A percentile compares a stretch with the other conserved stretches of the same genome.
phyloP scores from a whole-genome alignment of 2,329 filamentous ascomycete species.

The Cyclaneusma minus region DNA sequence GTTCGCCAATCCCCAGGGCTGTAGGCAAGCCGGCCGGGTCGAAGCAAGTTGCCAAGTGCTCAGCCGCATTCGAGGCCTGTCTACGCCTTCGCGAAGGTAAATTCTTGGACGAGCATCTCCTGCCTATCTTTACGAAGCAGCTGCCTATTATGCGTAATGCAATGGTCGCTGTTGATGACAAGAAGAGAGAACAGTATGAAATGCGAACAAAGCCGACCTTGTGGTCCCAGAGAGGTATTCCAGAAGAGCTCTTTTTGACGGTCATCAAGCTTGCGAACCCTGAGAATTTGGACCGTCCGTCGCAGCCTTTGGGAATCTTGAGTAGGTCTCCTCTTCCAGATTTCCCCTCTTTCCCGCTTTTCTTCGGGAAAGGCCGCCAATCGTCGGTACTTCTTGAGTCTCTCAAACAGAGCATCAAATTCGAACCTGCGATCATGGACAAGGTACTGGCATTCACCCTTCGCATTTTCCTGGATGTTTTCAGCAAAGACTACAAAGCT shows the following conservation, averaged over 20 bases:
- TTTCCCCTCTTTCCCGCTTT: constrained; percentile 56
- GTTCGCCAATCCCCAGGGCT: constrained; percentile 53
- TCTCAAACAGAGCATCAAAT: constrained; percentile 25
- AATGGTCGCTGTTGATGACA: constrained; percentile 62
- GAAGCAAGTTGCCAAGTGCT: constrained; percentile 71
- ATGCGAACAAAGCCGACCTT: constrained; percentile 68
- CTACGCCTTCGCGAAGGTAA: constrained; percentile 47
- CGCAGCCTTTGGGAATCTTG: constrained; percentile 53
- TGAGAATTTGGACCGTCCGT: constrained; percentile 37
- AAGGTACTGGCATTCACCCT: constrained; percentile 59
- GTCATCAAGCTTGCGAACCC: constrained; percentile 42
- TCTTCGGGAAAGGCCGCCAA: constrained; percentile 45
- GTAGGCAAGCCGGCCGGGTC: constrained; percentile 47
- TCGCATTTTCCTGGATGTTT: constrained; percentile 65
- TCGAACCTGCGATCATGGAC: constrained; percentile 29
- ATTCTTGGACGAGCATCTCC: constrained; percentile 58
- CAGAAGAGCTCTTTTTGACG: constrained; percentile 42
- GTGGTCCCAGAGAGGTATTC: constrained; percentile 41
- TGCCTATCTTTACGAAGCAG: constrained; percentile 55
- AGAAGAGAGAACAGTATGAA: constrained; percentile 55
- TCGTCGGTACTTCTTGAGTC: constrained; percentile 39
- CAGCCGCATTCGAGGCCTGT: constrained; percentile 77
- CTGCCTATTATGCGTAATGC: constrained; percentile 80
- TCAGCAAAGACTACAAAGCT: constrained; percentile 70
- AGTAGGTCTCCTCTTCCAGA: constrained; percentile 49